Percentiles rank a stretch among this genome's conserved stretches.
These are phyloP conservation scores for Tarenaya hassleriana DNA, from an alignment of 345 rosid genomes.

Conservation along the genomic window DNA sequence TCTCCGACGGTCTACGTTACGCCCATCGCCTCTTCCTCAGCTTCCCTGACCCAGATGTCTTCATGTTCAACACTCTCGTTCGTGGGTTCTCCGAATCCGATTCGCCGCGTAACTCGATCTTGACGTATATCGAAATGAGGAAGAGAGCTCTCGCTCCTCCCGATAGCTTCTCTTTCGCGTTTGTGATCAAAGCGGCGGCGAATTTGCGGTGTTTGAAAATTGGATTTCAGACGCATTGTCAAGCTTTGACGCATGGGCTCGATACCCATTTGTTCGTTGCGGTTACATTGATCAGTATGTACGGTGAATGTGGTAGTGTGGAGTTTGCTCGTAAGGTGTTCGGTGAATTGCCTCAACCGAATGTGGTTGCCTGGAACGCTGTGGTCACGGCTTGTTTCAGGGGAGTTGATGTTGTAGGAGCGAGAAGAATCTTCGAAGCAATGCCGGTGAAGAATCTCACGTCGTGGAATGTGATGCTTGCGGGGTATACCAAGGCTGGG, in stretches of 20 bases:
- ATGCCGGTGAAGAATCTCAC: conserved; percentile 45
- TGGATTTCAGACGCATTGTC: conserved; percentile 57
- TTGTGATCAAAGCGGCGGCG: conserved; percentile 55
- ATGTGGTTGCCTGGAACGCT: conserved; percentile 53
- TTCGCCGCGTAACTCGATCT: conserved; percentile 34
- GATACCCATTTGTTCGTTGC: conserved; percentile 49
- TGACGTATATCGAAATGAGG: conserved; percentile 38
- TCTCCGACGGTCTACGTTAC: conserved; percentile 37
- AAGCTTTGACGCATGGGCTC: conserved; percentile 38
- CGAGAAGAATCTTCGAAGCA: conserved; percentile 29
- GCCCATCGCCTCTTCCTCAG: conserved; percentile 43
- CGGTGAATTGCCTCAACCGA: conserved; percentile 43
- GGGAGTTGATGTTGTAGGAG: conserved; percentile 32
- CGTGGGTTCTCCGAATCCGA: conserved; percentile 55
- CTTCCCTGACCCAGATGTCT: conserved; percentile 45
- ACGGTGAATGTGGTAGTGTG: conserved; percentile 47
- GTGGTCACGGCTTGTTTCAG: conserved; percentile 38
- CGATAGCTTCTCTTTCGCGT: conserved; percentile 70
- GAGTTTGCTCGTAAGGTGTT: conserved; percentile 45
- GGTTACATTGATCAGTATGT: conserved; percentile 53
- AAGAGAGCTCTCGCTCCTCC: conserved; percentile 32
- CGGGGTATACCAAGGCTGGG: conserved; percentile 43
- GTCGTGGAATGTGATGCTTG: conserved; percentile 64
- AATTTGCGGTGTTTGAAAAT: conserved; percentile 32
- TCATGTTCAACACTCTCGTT: conserved; percentile 69